Percentiles rank a stretch among this genome's conserved stretches.
phyloP scores from a whole-genome alignment of 2,329 filamentous ascomycete genomes.

The Cladophialophora exuberans region DNA sequence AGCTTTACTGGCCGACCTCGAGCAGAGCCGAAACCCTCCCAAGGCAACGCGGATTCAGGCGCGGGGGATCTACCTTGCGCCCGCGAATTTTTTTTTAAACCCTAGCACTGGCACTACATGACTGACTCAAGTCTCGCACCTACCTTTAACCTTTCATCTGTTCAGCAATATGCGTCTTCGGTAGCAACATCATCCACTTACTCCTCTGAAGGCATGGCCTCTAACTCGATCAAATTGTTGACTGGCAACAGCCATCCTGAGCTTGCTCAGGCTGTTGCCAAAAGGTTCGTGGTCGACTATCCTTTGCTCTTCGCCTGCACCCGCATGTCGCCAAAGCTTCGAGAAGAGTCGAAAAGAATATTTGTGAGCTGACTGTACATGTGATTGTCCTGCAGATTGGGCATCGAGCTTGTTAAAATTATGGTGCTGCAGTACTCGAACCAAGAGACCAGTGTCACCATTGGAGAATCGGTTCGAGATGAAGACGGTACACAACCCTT shows the following conservation, averaged over 20 bases:
- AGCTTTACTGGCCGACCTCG: no score
- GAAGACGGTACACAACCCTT: slow-evolving; percentile 72
- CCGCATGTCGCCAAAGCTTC: neutral
- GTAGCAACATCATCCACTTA: slow-evolving; percentile 21
- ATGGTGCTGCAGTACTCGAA: slow-evolving; percentile 71
- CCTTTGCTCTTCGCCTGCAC: no score
- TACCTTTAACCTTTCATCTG: slow-evolving; percentile 22
- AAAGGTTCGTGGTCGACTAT: no score
- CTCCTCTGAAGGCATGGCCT: slow-evolving; percentile 57
- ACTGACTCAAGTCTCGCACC: slow-evolving; percentile 13
- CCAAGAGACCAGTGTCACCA: slow-evolving; percentile 71
- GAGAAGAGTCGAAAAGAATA: neutral
- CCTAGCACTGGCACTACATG: slow-evolving; percentile 12
- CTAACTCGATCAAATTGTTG: slow-evolving; percentile 71
- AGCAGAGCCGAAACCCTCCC: no score
- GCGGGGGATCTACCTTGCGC: no score
- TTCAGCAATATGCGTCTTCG: slow-evolving; percentile 27
- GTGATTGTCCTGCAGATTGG: slow-evolving; percentile 51
- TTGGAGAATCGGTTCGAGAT: slow-evolving; percentile 93
- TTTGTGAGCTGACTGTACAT: slow-evolving; percentile 3
- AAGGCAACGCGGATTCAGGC: no score
- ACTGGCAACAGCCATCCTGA: slow-evolving; percentile 76
- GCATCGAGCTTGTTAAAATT: slow-evolving; percentile 70
- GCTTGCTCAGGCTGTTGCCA: slow-evolving; percentile 70
- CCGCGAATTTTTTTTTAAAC: slow-evolving; percentile 13